Evolutionary conservation across 768 basidiomycete species (phyloP).

Genomic region (Galerina marginata): DNA sequence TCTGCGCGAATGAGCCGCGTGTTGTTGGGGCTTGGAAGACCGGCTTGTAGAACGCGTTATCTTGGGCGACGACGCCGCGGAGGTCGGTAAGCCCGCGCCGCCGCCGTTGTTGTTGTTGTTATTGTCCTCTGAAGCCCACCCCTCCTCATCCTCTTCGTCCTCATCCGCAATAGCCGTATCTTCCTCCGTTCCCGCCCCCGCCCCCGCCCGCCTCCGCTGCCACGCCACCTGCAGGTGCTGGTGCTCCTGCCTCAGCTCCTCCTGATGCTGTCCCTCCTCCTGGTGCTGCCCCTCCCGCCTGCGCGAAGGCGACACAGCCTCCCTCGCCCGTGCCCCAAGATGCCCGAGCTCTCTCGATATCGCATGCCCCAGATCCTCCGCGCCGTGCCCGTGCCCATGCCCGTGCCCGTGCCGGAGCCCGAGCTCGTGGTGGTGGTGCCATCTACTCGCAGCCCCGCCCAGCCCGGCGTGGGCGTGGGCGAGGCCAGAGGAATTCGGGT

Average conservation of each 20-base stretch:
- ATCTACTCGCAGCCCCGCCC: no score
- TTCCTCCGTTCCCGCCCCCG: neutral
- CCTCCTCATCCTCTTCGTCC: constrained; percentile 56
- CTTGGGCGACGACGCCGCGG: no score
- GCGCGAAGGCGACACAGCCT: constrained; percentile 13
- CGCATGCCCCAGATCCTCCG: constrained; percentile 25
- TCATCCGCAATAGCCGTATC: constrained; percentile 17
- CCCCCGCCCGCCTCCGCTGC: no score
- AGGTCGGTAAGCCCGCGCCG: neutral
- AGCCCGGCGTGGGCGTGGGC: no score
- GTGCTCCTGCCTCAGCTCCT: constrained; percentile 8
- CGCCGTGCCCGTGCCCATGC: constrained; percentile 26
- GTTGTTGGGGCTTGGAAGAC: constrained; percentile 3
- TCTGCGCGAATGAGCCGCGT: neutral
- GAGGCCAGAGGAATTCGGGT: neutral
- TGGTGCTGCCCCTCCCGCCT: constrained; percentile 1
- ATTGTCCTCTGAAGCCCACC: constrained; percentile 63
- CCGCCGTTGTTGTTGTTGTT: neutral
- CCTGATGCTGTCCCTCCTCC: neutral
- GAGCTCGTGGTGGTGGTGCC: neutral
- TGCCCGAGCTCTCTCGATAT: constrained; percentile 32
- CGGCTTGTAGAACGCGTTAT: constrained; percentile 16
- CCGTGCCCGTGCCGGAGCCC: constrained; percentile 13
- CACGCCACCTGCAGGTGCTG: no score
- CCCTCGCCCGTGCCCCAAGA: constrained; percentile 19